A percentile compares a stretch with the other conserved stretches of the same genome.
Evolutionary conservation across 192 early-diverging fungal genomes (phyloP).

Genomic region (Backusella macrospora): DNA sequence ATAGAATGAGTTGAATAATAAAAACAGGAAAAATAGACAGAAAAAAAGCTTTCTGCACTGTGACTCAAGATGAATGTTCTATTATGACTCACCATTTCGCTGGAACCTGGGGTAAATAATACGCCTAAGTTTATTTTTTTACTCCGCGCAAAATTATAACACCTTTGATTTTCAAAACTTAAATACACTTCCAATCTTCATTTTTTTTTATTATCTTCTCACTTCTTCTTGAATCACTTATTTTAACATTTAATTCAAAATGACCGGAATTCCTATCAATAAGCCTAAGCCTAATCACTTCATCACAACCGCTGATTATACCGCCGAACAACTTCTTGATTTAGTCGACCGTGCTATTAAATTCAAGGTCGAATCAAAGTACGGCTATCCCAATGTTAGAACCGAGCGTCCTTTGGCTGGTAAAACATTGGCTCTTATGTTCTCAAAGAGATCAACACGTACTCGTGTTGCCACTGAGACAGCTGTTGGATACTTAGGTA

Average conservation of each 20-base stretch:
- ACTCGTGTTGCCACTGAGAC: constrained; percentile 95
- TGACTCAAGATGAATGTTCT: constrained; percentile 17
- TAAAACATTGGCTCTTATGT: constrained; percentile 90
- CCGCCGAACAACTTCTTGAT: constrained; percentile 73
- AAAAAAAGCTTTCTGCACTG: constrained; percentile 6
- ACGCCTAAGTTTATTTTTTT: background rate
- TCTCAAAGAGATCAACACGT: constrained; percentile 95
- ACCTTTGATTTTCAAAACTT: background rate
- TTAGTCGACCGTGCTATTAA: constrained; percentile 80
- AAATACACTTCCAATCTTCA: background rate
- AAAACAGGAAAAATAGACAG: background rate
- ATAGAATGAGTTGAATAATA: background rate
- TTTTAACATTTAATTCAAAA: background rate
- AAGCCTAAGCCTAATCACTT: constrained; percentile 56
- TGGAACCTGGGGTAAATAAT: constrained; percentile 10
- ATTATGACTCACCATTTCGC: constrained; percentile 14
- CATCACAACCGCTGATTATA: constrained; percentile 82
- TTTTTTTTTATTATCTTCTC: background rate
- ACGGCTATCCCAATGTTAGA: constrained; percentile 29
- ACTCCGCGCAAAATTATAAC: constrained; percentile 8
- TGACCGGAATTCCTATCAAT: constrained; percentile 11
- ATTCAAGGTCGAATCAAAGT: constrained; percentile 76
- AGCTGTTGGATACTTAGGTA: constrained; percentile 82
- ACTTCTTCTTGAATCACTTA: constrained; percentile 1
- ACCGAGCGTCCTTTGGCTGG: constrained; percentile 69